phyloP scores from a whole-genome alignment of 768 basidiomycete species.

The Amanita fuliginea region DNA sequence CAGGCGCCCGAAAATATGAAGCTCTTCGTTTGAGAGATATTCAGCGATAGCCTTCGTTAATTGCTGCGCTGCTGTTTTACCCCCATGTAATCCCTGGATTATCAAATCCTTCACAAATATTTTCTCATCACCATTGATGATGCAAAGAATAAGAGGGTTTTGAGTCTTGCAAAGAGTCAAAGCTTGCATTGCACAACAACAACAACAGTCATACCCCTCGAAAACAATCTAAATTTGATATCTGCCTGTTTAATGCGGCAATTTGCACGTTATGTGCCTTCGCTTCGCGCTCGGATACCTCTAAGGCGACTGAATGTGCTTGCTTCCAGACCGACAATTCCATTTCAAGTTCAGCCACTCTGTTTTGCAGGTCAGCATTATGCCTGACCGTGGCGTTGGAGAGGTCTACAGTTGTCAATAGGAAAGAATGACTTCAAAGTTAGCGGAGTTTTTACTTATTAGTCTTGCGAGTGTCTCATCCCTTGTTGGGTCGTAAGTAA shows the following conservation, averaged over 20 bases:
- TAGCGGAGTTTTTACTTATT: conserved; percentile 30
- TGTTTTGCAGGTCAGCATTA: conserved; percentile 51
- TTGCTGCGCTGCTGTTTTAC: conserved; percentile 49
- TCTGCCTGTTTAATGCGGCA: conserved; percentile 51
- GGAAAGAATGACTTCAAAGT: conserved; percentile 1
- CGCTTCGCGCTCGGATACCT: conserved; percentile 50
- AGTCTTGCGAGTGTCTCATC: conserved; percentile 56
- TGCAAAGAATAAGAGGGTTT: conserved; percentile 60
- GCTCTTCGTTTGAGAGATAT: conserved; percentile 50
- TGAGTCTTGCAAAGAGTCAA: conserved; percentile 31
- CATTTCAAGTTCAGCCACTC: conserved; percentile 56
- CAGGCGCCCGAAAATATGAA: conserved; percentile 49
- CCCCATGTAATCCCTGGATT: conserved; percentile 54
- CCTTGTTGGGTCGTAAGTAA: conserved; percentile 26
- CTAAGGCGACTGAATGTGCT: conserved; percentile 52
- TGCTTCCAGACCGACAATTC: conserved; percentile 65
- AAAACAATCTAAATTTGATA: conserved; percentile 46
- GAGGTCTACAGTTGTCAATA: conserved; percentile 31
- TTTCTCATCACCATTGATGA: conserved; percentile 64
- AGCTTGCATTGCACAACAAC: not conserved
- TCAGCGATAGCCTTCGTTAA: conserved; percentile 62
- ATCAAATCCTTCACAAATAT: conserved; percentile 53
- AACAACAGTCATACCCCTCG: conserved; percentile 19
- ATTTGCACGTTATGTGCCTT: conserved; percentile 62
- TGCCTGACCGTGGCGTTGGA: conserved; percentile 53